Percentiles rank a stretch among this genome's conserved stretches.
Evolutionary conservation across 352 stramenopile genomes (phyloP).

Genomic region (Phytophthora cactorum): DNA sequence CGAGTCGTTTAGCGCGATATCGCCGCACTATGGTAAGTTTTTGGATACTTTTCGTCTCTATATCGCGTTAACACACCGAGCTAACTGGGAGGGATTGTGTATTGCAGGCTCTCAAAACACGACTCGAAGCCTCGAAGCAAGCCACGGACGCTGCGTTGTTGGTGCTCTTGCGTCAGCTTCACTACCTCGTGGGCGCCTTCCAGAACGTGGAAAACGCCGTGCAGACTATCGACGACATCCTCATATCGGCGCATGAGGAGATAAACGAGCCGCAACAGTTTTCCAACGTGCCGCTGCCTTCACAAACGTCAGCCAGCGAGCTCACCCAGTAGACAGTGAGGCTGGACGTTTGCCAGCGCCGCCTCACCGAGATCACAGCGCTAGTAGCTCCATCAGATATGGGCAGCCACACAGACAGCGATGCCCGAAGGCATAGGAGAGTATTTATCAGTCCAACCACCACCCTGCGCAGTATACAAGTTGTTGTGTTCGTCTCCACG

Average conservation of each 20-base stretch:
- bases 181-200: slow-evolving; percentile 78
- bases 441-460: slow-evolving; percentile 47
- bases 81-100: slow-evolving; percentile 12
- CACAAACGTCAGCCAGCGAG: slow-evolving; percentile 31
- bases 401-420: slow-evolving; percentile 23
- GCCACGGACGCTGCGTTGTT: slow-evolving; percentile 51
- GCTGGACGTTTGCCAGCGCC: background rate
- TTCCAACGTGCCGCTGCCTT: slow-evolving; percentile 20
- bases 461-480: background rate
- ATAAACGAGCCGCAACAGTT: slow-evolving; percentile 30
- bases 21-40: slow-evolving; percentile 58
- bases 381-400: slow-evolving; percentile 23
- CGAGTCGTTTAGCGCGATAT: slow-evolving; percentile 65
- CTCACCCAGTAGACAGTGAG: slow-evolving; percentile 33
- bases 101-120: slow-evolving; percentile 52
- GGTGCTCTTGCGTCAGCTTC: slow-evolving; percentile 68
- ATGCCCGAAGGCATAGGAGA: slow-evolving; percentile 37
- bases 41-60: slow-evolving; percentile 7
- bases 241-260: slow-evolving; percentile 53
- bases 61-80: background rate
- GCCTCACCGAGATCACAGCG: slow-evolving; percentile 3
- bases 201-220: slow-evolving; percentile 73
- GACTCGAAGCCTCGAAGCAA: slow-evolving; percentile 45
- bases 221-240: slow-evolving; percentile 61
- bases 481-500: too few relatives aligned